Base-by-base conservation (phyloP, 176 grass and related monocot genomes). In the Eragrostis nindensis region DNA sequence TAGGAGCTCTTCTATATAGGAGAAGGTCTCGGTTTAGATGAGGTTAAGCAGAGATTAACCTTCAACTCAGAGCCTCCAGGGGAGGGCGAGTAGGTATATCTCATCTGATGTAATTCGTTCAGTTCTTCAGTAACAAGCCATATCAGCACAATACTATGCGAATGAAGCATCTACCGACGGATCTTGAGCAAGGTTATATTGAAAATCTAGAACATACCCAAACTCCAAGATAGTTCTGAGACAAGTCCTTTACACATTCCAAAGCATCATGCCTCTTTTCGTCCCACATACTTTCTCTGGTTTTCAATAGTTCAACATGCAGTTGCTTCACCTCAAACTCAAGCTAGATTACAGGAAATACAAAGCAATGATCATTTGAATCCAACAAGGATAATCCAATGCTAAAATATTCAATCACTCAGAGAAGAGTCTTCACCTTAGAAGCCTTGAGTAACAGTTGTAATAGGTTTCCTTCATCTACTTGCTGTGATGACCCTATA, bases 251-350 rank as follows among this genome's bases (percentile, higher is more conserved):
- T 11, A 94, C 89, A 69, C 83, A 89, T 59, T 84, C 83, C 80
- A 72, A 94, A 91, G 78, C 79, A 88, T 53, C 42, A 62, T 57
- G 57, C 61, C 83, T 94, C 83, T 89, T 91, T 78, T 87, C 75
- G 79, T 76, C 29, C 92, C 92, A 91, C 56, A 82, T 65, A 79
- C n/a, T 47, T 91, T 94, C 86, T 84, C 80, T 89, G 40, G 75
- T 85, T 62, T 66, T 57, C 86, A 94, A 82, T 82, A 94, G 84
- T 74, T 89, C 83, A 78, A 46, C 59, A 85, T 89, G 69, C 53
- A 87, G 79, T 71, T 84, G 14, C 77, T 91, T 94, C 75, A 89
- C 57, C 80, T 85, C 68, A 85, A 86, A 91, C 76, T 94, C 92
- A 82, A 94, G 82, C 89, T 91, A 62, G 72, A 29, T 68, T 24